Evolutionary conservation across 371 early-diverging fungal species (phyloP), one percentile per base, ranked within the genome.

Genomic region (Smittium culicis): DNA sequence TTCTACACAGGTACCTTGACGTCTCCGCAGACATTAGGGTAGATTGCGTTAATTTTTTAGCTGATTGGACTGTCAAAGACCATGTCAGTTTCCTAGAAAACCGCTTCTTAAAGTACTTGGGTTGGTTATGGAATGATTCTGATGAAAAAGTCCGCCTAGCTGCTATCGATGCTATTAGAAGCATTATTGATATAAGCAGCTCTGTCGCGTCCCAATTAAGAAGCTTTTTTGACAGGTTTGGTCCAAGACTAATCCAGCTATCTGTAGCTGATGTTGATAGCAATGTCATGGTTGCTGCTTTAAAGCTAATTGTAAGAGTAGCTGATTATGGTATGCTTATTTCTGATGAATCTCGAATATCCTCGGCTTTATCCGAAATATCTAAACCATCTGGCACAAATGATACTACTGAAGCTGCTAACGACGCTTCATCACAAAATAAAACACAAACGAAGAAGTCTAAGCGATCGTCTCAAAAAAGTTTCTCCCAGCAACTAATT

Each of bases 1-100:
- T 93, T 79, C 81, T 87, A 30, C 88, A 90, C 72, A 83, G 96
- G 45, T 88, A 88, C 62, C 86, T 92, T n/a, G 97, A 96, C 75
- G 86, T 86, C 1, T 92, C 92, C 67, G 78, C 90, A 1, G 68
- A 81, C 0, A 90, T 96, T 68, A 86, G 97, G n/a, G 70, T 71
- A 1, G 94, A 94, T 62, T 91, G 92, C 70, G 74, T 91, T 1
- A 80, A 79, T 57, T 89, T 87, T 45, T 78, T 95, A 2, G 89
- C 90, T 32, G 67, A 71, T 1, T 94, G 93, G 92, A 86, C 90
- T 70, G 69, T 75, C 1, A 75, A 72, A 28, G 85, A 84, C 70
- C 88, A 91, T 24, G 79, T 82, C 2, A 70, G 77, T 27, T 96
- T 88, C 68, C 73, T 91, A 30, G 85, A 88, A 33, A 81, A 88